Percentiles rank a stretch among this genome's conserved stretches.
These are phyloP conservation scores for Astrocystis sublimbata DNA, from an alignment of 495 filamentous ascomycete species.

Conservation along the genomic window DNA sequence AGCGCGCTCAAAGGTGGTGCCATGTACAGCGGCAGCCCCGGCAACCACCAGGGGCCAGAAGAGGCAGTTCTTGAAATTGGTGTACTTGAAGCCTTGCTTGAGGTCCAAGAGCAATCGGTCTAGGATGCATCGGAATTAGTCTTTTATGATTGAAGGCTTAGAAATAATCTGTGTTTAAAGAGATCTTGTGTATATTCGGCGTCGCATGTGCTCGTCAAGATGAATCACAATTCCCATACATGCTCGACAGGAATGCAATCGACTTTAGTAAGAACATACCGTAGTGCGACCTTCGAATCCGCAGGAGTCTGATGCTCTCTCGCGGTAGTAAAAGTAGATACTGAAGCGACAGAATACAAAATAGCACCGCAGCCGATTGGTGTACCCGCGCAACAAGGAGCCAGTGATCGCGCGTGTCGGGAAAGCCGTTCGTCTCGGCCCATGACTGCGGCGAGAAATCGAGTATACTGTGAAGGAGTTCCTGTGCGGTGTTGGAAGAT, in stretches of 20 bases:
- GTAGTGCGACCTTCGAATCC: not conserved
- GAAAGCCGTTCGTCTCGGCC: not conserved
- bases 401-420: constrained; percentile 5
- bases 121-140: too few species aligned
- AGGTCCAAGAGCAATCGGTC: constrained; percentile 15
- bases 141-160: too few species aligned
- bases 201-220: too few species aligned
- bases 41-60: constrained; percentile 18
- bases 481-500: constrained; percentile 1
- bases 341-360: constrained; percentile 13
- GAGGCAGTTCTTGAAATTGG: constrained; percentile 14
- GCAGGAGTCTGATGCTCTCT: not conserved
- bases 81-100: not conserved
- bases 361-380: constrained; percentile 14
- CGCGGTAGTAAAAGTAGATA: not conserved
- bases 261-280: too few species aligned
- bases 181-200: too few species aligned
- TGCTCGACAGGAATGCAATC: too few species aligned
- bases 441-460: constrained; percentile 8
- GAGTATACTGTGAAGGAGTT: not conserved
- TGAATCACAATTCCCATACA: too few species aligned
- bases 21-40: constrained; percentile 3
- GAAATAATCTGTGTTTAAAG: too few species aligned
- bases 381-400: constrained; percentile 12
- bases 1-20: constrained; percentile 9